A percentile compares a stretch with the other conserved stretches of the same genome.
Conservation (phyloP, 2,329 filamentous ascomycete species). For the Talaromyces rugulosus region DNA sequence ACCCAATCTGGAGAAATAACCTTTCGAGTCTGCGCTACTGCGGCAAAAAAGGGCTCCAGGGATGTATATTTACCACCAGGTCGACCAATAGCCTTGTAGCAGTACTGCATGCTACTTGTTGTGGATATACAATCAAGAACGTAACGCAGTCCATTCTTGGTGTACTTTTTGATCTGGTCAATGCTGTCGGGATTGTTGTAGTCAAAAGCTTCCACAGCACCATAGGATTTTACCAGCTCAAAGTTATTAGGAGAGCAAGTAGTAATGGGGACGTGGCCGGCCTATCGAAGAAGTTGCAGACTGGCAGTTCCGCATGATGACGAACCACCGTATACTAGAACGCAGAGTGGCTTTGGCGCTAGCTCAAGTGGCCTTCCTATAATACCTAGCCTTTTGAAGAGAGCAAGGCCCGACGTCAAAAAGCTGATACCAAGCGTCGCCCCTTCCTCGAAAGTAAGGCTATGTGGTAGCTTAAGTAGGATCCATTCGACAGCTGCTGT, state of each 20-base stretch:
- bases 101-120: conserved; percentile 29
- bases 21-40: conserved; percentile 12
- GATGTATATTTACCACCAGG: conserved; percentile 27
- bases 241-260: conserved; percentile 32
- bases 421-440: conserved; percentile 21
- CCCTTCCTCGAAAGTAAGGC: conserved; percentile 26
- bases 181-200: conserved; percentile 35
- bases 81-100: conserved; percentile 36
- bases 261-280: conserved; percentile 19
- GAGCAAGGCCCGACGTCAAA: conserved; percentile 18
- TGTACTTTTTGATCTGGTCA: conserved; percentile 34
- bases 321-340: conserved; percentile 46
- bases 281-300: conserved; percentile 39
- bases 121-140: conserved; percentile 44
- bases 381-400: conserved; percentile 15
- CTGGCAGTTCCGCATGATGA: conserved; percentile 43
- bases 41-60: conserved; percentile 23
- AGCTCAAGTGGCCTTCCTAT: neutral
- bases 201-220: conserved; percentile 36
- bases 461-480: conserved; percentile 25
- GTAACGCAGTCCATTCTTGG: conserved; percentile 33
- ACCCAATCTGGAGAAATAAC: conserved; percentile 24
- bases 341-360: conserved; percentile 10
- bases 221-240: conserved; percentile 28
- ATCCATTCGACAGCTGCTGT: conserved; percentile 25